A percentile compares a stretch with the other conserved stretches of the same genome.
Conservation (phyloP, 1,139 yeast genomes). For the Geotrichum europaeum region DNA sequence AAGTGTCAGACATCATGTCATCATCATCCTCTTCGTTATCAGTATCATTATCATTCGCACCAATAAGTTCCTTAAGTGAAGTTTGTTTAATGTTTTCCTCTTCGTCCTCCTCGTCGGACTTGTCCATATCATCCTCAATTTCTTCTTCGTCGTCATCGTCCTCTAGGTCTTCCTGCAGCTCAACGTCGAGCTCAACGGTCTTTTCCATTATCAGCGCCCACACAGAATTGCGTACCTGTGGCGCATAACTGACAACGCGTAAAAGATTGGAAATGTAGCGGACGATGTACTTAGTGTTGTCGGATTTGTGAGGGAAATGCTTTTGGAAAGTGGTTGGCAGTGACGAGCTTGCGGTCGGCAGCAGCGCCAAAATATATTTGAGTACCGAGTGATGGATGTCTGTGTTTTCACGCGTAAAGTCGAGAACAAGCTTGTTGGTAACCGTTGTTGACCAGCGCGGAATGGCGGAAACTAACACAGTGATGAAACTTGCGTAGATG, state of each 20-base stretch:
- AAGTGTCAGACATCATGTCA: constrained; percentile 35
- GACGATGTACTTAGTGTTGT: constrained; percentile 47
- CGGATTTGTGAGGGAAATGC: constrained; percentile 74
- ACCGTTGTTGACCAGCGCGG: constrained; percentile 90
- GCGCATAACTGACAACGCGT: constrained; percentile 56
- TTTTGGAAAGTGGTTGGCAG: constrained; percentile 54
- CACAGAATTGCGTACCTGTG: constrained; percentile 57
- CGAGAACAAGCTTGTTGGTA: constrained; percentile 56
- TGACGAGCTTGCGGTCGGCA: constrained; percentile 73
- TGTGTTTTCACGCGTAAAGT: constrained; percentile 45
- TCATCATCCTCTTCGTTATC: constrained; percentile 30
- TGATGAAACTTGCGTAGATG: constrained; percentile 61
- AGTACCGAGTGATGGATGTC: constrained; percentile 62
- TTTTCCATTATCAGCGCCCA: constrained; percentile 81
- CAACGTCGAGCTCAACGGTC: constrained; percentile 87
- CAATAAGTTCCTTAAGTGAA: constrained; percentile 17
- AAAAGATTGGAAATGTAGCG: constrained; percentile 65
- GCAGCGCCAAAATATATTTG: constrained; percentile 54
- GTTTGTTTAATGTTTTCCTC: constrained; percentile 29
- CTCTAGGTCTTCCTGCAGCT: constrained; percentile 79
- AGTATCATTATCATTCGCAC: constrained; percentile 21
- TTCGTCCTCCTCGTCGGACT: constrained; percentile 39
- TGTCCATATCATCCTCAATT: constrained; percentile 52
- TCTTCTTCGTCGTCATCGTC: constrained; percentile 77
- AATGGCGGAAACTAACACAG: constrained; percentile 72